phyloP scores from a whole-genome alignment of 805 yeast species.

The Pichia paraexigua region DNA sequence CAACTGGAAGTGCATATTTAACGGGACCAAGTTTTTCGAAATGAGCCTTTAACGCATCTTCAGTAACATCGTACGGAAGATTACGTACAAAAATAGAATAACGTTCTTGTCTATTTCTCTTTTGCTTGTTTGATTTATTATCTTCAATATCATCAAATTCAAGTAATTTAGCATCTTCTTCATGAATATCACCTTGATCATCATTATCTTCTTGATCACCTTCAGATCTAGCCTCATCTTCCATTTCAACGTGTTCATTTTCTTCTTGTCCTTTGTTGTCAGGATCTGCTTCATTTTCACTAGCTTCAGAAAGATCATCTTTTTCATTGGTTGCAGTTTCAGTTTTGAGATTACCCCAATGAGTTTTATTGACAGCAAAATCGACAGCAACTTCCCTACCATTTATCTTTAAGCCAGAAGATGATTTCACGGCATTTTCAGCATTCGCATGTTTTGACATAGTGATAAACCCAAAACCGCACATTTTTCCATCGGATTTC shows the following conservation, averaged over 20 bases:
- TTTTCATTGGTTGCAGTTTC: constrained; percentile 35
- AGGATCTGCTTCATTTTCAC: constrained; percentile 30
- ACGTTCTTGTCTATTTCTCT: constrained; percentile 55
- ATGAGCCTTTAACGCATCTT: constrained; percentile 68
- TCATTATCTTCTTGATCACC: constrained; percentile 14
- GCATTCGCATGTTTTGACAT: constrained; percentile 79
- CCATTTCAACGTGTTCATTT: constrained; percentile 25
- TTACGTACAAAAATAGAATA: constrained; percentile 82
- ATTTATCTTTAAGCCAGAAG: constrained; percentile 68
- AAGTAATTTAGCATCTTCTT: constrained; percentile 25
- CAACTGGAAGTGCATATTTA: constrained; percentile 87
- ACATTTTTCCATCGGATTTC: constrained; percentile 79
- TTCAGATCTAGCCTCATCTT: constrained; percentile 13
- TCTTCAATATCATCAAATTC: constrained; percentile 30
- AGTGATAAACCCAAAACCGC: constrained; percentile 91
- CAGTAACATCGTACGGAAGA: constrained; percentile 89
- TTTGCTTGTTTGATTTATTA: constrained; percentile 28
- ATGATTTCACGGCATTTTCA: constrained; percentile 67
- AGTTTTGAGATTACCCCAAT: constrained; percentile 60
- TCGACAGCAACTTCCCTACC: constrained; percentile 93
- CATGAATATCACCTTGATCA: constrained; percentile 13
- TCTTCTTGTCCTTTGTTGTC: constrained; percentile 29
- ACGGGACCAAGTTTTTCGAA: constrained; percentile 80
- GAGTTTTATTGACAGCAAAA: constrained; percentile 81
- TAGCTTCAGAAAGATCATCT: constrained; percentile 31